These are phyloP conservation scores for Monosporascus sp. DNA, from an alignment of 2,329 filamentous ascomycete genomes.

Conservation along the genomic window DNA sequence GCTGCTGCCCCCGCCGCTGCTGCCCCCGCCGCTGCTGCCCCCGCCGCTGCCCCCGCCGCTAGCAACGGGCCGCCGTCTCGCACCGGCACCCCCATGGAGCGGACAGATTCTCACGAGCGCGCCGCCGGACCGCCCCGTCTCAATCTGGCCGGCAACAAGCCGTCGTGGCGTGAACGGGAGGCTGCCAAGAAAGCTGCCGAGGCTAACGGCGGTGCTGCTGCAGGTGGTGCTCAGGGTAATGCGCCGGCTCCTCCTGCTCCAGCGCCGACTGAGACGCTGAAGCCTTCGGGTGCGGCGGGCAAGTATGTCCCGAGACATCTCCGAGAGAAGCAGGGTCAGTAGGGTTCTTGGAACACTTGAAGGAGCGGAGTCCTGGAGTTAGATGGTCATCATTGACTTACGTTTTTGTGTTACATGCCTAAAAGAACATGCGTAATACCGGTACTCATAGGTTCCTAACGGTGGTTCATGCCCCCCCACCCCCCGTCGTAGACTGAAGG, in stretches of 20 bases:
- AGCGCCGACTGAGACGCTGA: conserved; percentile 44
- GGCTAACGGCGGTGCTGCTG: conserved; percentile 23
- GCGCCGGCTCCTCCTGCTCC: neutral
- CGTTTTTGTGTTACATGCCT: too few species aligned
- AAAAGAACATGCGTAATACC: neutral
- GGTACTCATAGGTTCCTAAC: too few species aligned
- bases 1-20: too few species aligned
- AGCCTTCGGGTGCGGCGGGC: conserved; percentile 47
- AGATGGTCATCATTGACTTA: too few species aligned
- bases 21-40: conserved; percentile 14
- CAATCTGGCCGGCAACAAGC: conserved; percentile 54
- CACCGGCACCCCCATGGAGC: conserved; percentile 20
- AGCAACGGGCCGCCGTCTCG: conserved; percentile 24
- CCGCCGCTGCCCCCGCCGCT: conserved; percentile 16
- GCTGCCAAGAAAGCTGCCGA: conserved; percentile 39
- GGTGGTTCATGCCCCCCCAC: neutral
- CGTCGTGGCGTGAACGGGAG: conserved; percentile 71
- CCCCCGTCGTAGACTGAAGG: neutral
- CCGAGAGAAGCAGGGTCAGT: conserved; percentile 29
- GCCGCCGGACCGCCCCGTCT: conserved; percentile 50
- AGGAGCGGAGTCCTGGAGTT: too few species aligned
- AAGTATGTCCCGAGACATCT: conserved; percentile 54
- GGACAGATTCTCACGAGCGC: conserved; percentile 21
- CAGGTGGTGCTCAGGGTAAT: neutral
- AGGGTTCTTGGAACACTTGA: too few species aligned